Evolutionary conservation across 2,329 filamentous ascomycete species (phyloP).

Genomic region (Penicillium sclerotiorum): DNA sequence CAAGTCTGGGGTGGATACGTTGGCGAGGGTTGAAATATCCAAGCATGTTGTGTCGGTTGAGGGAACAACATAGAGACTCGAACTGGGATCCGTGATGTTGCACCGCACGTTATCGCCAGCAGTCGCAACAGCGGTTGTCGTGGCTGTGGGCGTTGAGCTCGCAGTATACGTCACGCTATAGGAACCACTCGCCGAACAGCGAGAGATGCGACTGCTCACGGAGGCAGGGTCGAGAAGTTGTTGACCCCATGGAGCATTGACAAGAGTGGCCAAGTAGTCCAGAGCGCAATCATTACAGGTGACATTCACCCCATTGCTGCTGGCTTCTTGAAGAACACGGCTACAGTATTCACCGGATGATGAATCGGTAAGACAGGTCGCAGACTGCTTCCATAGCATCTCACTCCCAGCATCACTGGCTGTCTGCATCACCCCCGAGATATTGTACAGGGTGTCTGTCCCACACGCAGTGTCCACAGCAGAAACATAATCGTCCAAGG

Average conservation of each 20-base stretch:
- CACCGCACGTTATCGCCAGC: not conserved
- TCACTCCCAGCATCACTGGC: not conserved
- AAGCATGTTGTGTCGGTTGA: not conserved
- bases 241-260: conserved; percentile 4
- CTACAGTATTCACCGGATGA: not conserved
- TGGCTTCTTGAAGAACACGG: not conserved
- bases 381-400: not conserved
- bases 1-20: conserved; percentile 1
- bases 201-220: not conserved
- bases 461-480: not conserved
- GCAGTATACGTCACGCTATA: conserved; percentile 3
- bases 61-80: not conserved
- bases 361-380: not conserved
- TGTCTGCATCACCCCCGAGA: not conserved
- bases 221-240: not conserved
- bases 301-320: not conserved
- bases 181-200: not conserved
- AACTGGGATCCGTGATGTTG: conserved; percentile 2
- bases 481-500: not conserved
- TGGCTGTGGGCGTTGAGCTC: not conserved
- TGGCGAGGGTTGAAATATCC: not conserved
- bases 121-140: not conserved
- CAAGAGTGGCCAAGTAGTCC: not conserved
- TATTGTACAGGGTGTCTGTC: not conserved
- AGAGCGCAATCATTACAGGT: conserved; percentile 1